phyloP scores from a whole-genome alignment of 441 rosid species.

The Dalechampia spathulata region DNA sequence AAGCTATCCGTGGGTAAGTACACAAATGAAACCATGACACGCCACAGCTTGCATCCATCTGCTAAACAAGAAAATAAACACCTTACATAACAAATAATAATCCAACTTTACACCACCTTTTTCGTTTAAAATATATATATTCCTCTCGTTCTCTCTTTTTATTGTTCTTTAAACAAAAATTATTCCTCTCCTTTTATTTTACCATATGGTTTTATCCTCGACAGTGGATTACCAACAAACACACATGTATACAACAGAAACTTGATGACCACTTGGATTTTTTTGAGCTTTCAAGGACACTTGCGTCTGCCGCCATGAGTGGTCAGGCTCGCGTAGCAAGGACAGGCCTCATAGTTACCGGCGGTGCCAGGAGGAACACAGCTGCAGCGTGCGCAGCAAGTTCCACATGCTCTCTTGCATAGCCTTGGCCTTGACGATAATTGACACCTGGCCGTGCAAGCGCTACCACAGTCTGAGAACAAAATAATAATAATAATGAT shows the following conservation, averaged over 20 bases:
- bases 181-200: neutral
- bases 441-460: constrained; percentile 47
- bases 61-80: no score
- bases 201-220: neutral
- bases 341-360: constrained; percentile 54
- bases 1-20: no score
- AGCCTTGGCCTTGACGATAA: constrained; percentile 40
- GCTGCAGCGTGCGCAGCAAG: constrained; percentile 54
- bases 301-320: constrained; percentile 48
- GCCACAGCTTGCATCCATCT: no score
- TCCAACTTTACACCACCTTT: no score
- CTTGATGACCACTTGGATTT: no score
- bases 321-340: constrained; percentile 62
- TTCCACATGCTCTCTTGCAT: constrained; percentile 66
- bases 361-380: constrained; percentile 73
- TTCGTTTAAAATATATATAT: no score
- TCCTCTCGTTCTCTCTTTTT: no score
- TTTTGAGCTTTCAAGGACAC: constrained; percentile 18
- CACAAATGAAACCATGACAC: no score
- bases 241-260: no score
- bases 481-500: no score
- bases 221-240: neutral
- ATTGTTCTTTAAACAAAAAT: no score
- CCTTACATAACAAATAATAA: no score
- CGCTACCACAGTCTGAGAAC: constrained; percentile 38